These are phyloP conservation scores for Candida smagusa DNA, from an alignment of 1,139 yeast species.

Conservation along the genomic window DNA sequence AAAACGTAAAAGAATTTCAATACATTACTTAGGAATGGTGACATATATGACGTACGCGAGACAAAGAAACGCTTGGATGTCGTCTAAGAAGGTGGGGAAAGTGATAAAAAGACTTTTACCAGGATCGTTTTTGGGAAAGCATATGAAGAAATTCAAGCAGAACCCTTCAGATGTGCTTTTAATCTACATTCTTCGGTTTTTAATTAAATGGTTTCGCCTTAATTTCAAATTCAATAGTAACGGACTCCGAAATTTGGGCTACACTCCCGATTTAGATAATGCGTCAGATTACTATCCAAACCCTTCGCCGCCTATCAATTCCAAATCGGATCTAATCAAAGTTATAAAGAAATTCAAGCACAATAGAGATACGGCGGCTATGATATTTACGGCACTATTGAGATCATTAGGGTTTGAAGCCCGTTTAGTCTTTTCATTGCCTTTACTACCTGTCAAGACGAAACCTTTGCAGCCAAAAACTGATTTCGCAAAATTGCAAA, in stretches of 20 bases:
- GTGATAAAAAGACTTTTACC: conserved; percentile 28
- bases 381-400: conserved; percentile 30
- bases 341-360: conserved; percentile 27
- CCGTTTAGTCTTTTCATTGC: conserved; percentile 34
- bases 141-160: conserved; percentile 16
- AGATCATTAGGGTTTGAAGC: conserved; percentile 32
- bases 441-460: conserved; percentile 21
- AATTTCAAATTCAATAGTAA: conserved; percentile 32
- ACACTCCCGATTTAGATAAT: conserved; percentile 16
- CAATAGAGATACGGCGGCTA: conserved; percentile 39
- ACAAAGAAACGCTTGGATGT: conserved; percentile 24
- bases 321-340: conserved; percentile 13
- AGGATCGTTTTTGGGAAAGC: conserved; percentile 15
- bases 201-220: conserved; percentile 37
- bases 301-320: conserved; percentile 15
- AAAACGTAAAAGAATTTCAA: conserved; percentile 11
- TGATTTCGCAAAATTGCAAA: conserved; percentile 18
- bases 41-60: conserved; percentile 24
- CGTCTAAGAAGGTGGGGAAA: conserved; percentile 18
- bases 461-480: conserved; percentile 23
- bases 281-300: conserved; percentile 20
- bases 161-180: conserved; percentile 21
- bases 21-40: conserved; percentile 27
- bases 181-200: conserved; percentile 31
- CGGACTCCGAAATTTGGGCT: conserved; percentile 36